These are phyloP conservation scores for Globisporangium orthogonon DNA, from an alignment of 352 stramenopile genomes.

Conservation along the genomic window DNA sequence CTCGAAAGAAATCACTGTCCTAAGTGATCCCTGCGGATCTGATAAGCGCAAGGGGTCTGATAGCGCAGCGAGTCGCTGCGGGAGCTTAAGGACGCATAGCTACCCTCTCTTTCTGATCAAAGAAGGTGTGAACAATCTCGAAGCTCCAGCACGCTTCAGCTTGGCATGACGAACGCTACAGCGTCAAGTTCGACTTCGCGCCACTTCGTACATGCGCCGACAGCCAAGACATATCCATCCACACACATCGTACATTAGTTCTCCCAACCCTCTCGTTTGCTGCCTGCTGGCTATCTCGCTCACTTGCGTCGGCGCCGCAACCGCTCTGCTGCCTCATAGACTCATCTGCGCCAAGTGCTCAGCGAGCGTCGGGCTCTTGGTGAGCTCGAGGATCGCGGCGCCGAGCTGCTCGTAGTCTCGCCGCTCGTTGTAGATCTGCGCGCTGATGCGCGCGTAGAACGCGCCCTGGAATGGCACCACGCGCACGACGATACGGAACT, in stretches of 20 bases:
- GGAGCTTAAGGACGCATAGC: no score
- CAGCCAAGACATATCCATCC: no score
- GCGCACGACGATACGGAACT: constrained; percentile 63
- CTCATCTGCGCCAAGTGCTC: constrained; percentile 63
- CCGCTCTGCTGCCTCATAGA: constrained; percentile 22
- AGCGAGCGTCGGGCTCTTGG: constrained; percentile 49
- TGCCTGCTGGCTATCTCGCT: neutral
- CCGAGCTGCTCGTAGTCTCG: constrained; percentile 72
- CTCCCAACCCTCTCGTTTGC: neutral
- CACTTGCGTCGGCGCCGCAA: neutral
- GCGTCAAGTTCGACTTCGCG: no score
- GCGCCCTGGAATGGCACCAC: constrained; percentile 59
- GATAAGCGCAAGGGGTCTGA: neutral
- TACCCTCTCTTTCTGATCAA: no score
- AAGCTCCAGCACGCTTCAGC: no score
- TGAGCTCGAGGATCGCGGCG: constrained; percentile 67
- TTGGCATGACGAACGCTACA: no score
- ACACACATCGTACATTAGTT: neutral
- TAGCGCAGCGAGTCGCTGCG: no score
- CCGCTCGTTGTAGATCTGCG: constrained; percentile 85
- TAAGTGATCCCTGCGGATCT: neutral
- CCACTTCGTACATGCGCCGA: no score
- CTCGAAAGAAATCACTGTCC: neutral
- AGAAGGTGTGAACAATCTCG: no score
- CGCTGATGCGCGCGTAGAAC: constrained; percentile 76